Conservation (phyloP, 202 grass and related monocot species). For the Hordeum pubiflorum region DNA sequence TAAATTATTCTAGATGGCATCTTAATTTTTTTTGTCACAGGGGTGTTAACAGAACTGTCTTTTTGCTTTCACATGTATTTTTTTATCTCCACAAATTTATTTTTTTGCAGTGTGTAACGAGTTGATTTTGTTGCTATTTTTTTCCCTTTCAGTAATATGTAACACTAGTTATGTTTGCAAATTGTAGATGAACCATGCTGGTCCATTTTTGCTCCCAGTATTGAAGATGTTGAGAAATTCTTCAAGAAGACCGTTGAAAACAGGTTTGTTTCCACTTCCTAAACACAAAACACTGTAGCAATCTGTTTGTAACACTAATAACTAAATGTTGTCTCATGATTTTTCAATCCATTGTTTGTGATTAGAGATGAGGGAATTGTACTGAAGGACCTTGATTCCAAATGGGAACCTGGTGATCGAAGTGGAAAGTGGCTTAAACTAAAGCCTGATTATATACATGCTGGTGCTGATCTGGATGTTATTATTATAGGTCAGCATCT, state of each 20-base stretch:
- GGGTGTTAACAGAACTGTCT: not conserved
- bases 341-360: conserved; percentile 9
- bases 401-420: conserved; percentile 90
- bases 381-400: conserved; percentile 87
- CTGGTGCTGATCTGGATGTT: conserved; percentile 88
- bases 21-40: not conserved
- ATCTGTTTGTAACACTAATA: conserved; percentile 9
- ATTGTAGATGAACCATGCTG: conserved; percentile 82
- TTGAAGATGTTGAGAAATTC: conserved; percentile 88
- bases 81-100: not conserved
- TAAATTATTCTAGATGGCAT: not conserved
- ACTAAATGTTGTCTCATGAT: conserved; percentile 1
- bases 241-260: conserved; percentile 93
- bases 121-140: conserved; percentile 17
- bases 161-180: conserved; percentile 22
- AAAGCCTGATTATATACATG: conserved; percentile 94
- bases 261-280: conserved; percentile 43
- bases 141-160: not conserved
- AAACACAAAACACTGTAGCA: not conserved
- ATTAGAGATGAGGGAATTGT: conserved; percentile 88
- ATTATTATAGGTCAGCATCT: conserved; percentile 79
- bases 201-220: conserved; percentile 59
- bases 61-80: not conserved
- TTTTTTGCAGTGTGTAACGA: not conserved
- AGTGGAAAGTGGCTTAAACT: conserved; percentile 95